Evolutionary conservation across 139 green algal species (phyloP).

Genomic region (Mesotaenium endlicherianum): DNA sequence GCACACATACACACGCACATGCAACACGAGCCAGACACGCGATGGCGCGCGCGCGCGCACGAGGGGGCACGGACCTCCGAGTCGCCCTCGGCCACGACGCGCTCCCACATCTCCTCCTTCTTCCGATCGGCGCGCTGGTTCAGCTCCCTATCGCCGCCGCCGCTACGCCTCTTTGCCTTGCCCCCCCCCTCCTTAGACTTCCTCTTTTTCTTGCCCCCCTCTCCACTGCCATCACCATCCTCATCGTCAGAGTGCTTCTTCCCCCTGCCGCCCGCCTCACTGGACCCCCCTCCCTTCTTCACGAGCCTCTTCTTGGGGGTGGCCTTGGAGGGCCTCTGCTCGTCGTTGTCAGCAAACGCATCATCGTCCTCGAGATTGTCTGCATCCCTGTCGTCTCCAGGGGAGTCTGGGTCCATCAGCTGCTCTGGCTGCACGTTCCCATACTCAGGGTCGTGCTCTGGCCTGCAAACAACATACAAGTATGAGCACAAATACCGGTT

Average conservation of each 20-base stretch:
- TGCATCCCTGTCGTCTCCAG: background rate
- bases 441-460: background rate
- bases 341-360: background rate
- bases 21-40: background rate
- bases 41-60: background rate
- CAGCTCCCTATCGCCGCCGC: background rate
- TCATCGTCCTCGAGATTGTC: background rate
- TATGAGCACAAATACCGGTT: background rate
- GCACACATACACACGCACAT: background rate
- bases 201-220: background rate
- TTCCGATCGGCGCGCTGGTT: no score
- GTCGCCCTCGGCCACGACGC: background rate
- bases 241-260: background rate
- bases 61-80: background rate
- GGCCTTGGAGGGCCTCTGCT: background rate
- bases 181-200: background rate
- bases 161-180: background rate
- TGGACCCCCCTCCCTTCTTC: background rate
- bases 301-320: background rate
- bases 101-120: conserved; percentile 20
- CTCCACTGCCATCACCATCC: background rate
- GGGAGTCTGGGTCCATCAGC: background rate
- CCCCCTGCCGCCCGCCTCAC: background rate
- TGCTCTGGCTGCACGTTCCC: background rate
- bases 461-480: background rate